Conservation (phyloP, 1,139 yeast species). For the Magnusiomyces paraingens region DNA sequence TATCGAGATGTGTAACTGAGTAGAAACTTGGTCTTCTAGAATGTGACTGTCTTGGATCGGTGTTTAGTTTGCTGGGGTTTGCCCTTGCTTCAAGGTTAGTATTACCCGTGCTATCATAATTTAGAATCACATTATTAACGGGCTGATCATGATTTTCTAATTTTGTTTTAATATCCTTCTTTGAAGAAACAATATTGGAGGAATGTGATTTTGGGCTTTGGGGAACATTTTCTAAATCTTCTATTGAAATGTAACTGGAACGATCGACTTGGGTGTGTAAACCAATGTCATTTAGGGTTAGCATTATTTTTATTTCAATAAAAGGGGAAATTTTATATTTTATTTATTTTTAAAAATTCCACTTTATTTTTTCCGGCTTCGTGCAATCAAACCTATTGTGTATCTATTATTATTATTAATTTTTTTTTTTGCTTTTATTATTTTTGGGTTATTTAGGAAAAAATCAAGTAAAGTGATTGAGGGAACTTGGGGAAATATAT, state of each 20-base stretch:
- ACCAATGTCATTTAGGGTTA: neutral
- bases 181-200: neutral
- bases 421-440: too few relatives aligned
- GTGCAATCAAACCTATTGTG: too few relatives aligned
- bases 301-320: neutral
- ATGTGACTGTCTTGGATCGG: neutral
- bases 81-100: neutral
- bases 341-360: neutral
- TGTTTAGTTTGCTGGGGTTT: neutral
- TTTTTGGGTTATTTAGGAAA: too few relatives aligned
- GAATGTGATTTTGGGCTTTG: neutral
- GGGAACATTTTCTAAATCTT: neutral
- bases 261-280: neutral
- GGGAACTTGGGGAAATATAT: too few relatives aligned
- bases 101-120: neutral
- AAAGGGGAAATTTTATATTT: neutral
- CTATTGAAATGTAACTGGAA: conserved; percentile 1
- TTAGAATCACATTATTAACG: neutral
- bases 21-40: neutral
- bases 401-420: too few relatives aligned
- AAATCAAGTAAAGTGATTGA: too few relatives aligned
- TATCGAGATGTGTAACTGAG: neutral
- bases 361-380: too few relatives aligned
- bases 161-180: neutral
- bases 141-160: neutral